phyloP scores from a whole-genome alignment of 2,329 filamentous ascomycete genomes.

The Trichoderma atroviride region DNA sequence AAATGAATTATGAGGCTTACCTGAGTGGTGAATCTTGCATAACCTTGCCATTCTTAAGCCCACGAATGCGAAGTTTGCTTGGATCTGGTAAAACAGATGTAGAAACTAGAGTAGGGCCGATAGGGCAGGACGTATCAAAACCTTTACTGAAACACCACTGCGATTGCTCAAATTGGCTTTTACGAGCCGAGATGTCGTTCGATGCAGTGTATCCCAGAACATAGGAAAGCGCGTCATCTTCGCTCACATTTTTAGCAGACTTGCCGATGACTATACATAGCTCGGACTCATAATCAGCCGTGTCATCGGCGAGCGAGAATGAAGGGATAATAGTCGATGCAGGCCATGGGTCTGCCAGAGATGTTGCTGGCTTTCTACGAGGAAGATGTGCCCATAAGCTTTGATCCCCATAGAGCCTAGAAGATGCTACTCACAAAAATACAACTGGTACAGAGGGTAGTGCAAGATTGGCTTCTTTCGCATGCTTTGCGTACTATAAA shows the following conservation, averaged over 20 bases:
- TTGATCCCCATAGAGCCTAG: neutral
- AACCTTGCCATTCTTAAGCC: neutral
- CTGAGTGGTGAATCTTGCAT: neutral
- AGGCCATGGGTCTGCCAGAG: neutral
- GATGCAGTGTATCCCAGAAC: neutral
- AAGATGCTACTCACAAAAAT: neutral
- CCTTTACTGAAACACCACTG: conserved; percentile 14
- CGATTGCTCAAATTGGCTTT: conserved; percentile 5
- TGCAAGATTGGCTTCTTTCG: neutral
- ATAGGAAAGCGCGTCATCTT: conserved; percentile 1
- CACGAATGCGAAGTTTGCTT: neutral
- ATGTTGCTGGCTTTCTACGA: neutral
- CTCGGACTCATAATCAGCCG: conserved; percentile 5
- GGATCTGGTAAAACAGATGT: neutral
- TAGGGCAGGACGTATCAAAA: neutral
- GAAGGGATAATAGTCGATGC: neutral
- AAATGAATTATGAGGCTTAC: neutral
- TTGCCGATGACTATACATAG: conserved; percentile 7
- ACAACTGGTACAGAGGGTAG: neutral
- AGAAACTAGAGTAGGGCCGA: neutral
- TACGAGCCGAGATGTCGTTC: conserved; percentile 11
- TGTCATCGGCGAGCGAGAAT: neutral
- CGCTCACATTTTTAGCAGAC: neutral
- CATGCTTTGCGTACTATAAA: neutral
- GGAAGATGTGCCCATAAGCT: neutral